These are phyloP conservation scores for Elongisporangium prolatum DNA, from an alignment of 352 stramenopile genomes.

Conservation along the genomic window DNA sequence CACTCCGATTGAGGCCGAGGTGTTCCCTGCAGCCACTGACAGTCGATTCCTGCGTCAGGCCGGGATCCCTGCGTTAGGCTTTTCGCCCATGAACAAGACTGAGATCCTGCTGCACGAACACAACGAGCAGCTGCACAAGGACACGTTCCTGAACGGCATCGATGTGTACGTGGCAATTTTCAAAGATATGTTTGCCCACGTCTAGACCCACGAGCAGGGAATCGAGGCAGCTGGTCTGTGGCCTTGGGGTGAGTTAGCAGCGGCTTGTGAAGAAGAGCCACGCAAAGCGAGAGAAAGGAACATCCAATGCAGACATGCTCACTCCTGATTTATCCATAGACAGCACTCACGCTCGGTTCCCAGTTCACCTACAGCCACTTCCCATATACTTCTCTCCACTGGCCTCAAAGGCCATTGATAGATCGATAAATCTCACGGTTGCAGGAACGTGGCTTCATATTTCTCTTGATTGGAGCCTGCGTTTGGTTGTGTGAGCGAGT, in stretches of 20 bases:
- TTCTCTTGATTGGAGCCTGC: background rate
- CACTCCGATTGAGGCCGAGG: conserved; percentile 74
- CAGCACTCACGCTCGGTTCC: background rate
- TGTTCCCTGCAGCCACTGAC: conserved; percentile 95
- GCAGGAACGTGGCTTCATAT: background rate
- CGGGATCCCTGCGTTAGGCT: conserved; percentile 91
- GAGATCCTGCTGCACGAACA: conserved; percentile 95
- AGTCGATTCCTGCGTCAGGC: conserved; percentile 89
- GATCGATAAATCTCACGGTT: background rate
- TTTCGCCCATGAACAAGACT: conserved; percentile 93
- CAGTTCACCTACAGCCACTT: background rate
- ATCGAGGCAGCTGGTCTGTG: background rate
- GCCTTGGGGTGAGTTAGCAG: background rate
- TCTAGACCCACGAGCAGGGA: background rate
- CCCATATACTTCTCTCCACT: background rate
- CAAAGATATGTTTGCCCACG: conserved; percentile 35
- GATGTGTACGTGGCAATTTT: conserved; percentile 79
- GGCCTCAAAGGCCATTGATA: background rate
- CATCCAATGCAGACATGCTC: background rate
- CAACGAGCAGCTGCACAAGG: conserved; percentile 93
- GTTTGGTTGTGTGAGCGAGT: background rate
- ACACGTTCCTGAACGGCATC: conserved; percentile 91
- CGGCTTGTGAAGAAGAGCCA: background rate
- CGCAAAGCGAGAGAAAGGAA: background rate
- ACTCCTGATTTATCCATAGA: background rate